These are phyloP conservation scores for Sclerotiophoma versabilis DNA, from an alignment of 2,329 filamentous ascomycete species.

Conservation along the genomic window DNA sequence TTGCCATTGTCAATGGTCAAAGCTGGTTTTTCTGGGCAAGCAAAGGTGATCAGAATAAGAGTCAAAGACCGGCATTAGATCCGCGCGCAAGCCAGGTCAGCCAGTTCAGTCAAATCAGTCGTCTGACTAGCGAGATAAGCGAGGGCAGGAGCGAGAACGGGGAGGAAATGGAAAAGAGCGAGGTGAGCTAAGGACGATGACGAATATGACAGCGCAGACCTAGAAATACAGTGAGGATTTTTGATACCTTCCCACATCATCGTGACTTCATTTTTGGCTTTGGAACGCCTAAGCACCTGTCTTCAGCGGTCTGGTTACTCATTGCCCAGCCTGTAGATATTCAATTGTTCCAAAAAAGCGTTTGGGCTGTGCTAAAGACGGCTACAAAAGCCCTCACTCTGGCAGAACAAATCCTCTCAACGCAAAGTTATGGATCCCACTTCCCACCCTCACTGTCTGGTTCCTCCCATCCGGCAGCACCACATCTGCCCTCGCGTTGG, in stretches of 20 bases:
- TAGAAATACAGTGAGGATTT: too few species aligned
- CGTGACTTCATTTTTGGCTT: too few species aligned
- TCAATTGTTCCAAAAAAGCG: too few species aligned
- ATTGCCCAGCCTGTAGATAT: too few species aligned
- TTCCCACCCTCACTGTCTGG: background rate
- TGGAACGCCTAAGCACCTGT: too few species aligned
- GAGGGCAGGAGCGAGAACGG: conserved; percentile 54
- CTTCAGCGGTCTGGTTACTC: too few species aligned
- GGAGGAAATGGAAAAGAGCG: conserved; percentile 32
- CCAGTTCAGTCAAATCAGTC: conserved; percentile 64
- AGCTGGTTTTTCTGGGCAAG: conserved; percentile 61
- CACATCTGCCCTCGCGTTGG: background rate
- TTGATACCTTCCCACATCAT: too few species aligned
- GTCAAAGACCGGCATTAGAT: conserved; percentile 34
- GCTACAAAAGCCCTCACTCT: too few species aligned
- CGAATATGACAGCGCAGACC: too few species aligned
- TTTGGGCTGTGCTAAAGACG: too few species aligned
- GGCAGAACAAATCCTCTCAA: background rate
- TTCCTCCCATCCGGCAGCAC: background rate
- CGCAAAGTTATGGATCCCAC: background rate
- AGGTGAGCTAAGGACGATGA: too few species aligned
- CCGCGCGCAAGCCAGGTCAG: conserved; percentile 59
- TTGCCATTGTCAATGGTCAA: conserved; percentile 59
- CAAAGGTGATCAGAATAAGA: background rate
- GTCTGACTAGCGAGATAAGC: conserved; percentile 52